Conservation (phyloP, 1,284 basidiomycete species). For the Sanghuangporus sanghuang region DNA sequence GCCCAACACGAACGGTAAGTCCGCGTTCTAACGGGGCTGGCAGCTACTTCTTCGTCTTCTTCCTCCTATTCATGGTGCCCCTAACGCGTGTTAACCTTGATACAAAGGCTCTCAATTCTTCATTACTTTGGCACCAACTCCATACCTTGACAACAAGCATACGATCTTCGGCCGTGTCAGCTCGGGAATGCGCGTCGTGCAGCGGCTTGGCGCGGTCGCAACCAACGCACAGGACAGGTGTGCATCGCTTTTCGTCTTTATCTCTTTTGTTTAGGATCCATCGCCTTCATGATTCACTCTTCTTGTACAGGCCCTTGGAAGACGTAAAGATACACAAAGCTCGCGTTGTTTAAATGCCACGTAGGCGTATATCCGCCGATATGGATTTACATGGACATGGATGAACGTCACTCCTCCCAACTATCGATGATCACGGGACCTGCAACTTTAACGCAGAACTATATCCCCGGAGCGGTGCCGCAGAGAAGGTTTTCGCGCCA, state of each 20-base stretch:
- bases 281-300: conserved; percentile 11
- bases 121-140: conserved; percentile 84
- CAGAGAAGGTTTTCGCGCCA: conserved; percentile 18
- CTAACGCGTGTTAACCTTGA: neutral
- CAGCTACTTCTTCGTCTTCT: neutral
- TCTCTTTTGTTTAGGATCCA: conserved; percentile 13
- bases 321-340: conserved; percentile 80
- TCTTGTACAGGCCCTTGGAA: conserved; percentile 62
- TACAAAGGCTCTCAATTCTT: conserved; percentile 90
- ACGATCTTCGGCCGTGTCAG: conserved; percentile 90
- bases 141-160: conserved; percentile 90
- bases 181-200: conserved; percentile 82
- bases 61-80: neutral
- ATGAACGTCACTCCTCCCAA: neutral
- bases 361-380: neutral
- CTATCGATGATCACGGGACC: neutral
- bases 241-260: conserved; percentile 25
- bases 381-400: neutral
- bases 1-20: conserved; percentile 85
- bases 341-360: conserved; percentile 36
- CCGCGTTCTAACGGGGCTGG: neutral
- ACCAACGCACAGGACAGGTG: conserved; percentile 76
- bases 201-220: conserved; percentile 74
- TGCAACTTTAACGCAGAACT: conserved; percentile 10
- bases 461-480: conserved; percentile 4